Conservation (phyloP, 2,329 filamentous ascomycete species). For the Gnomoniopsis sp. region DNA sequence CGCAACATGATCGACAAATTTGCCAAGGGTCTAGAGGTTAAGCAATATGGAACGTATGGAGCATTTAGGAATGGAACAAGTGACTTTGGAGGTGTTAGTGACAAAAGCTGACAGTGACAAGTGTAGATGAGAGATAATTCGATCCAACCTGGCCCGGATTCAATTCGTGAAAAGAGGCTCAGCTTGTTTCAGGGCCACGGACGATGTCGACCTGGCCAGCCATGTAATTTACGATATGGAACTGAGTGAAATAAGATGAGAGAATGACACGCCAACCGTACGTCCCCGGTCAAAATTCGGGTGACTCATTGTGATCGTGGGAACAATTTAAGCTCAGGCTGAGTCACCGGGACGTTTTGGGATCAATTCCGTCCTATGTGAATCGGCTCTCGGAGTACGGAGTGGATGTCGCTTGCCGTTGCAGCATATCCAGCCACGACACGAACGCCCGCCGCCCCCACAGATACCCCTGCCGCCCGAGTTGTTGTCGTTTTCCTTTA, state of each 20-base stretch:
- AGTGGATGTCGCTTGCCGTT: background rate
- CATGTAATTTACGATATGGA: background rate
- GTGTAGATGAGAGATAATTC: background rate
- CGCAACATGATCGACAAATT: background rate
- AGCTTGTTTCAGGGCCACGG: background rate
- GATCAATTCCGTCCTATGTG: background rate
- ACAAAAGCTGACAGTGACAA: background rate
- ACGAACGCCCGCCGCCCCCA: background rate
- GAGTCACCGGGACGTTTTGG: constrained; percentile 11
- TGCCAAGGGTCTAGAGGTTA: background rate
- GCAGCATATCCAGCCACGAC: background rate
- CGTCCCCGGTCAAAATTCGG: background rate
- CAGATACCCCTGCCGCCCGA: background rate
- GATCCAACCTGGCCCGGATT: background rate
- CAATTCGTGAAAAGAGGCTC: background rate
- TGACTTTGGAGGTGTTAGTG: constrained; percentile 1
- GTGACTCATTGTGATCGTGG: constrained; percentile 14
- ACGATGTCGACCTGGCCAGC: background rate
- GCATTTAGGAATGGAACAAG: background rate
- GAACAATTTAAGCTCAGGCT: constrained; percentile 1
- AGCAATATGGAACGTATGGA: background rate
- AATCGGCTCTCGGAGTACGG: constrained; percentile 14
- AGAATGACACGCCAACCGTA: background rate
- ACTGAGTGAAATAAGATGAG: background rate
- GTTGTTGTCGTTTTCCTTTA: no score